phyloP scores from a whole-genome alignment of 192 early-diverging fungal genomes.

The Phycomyces nitens region DNA sequence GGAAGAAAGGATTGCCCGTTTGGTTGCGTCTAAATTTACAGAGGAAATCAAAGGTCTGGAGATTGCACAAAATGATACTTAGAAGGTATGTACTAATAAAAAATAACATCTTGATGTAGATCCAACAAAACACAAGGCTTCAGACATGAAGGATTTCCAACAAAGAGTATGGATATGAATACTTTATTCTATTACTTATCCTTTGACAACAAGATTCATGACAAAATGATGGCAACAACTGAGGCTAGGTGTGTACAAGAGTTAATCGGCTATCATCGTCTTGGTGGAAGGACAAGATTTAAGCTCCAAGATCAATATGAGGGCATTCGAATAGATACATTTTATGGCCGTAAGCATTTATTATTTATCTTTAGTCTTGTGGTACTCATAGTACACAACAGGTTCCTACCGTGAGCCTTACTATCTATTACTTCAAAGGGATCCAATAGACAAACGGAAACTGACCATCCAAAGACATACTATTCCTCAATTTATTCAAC shows the following conservation, averaged over 20 bases:
- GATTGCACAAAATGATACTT: not conserved
- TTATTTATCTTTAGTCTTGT: not conserved
- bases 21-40: constrained; percentile 9
- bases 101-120: not conserved
- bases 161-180: constrained; percentile 10
- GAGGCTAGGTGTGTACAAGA: constrained; percentile 20
- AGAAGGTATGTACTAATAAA: not conserved
- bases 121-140: constrained; percentile 7
- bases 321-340: constrained; percentile 50
- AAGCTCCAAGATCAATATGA: constrained; percentile 26
- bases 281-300: constrained; percentile 35
- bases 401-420: constrained; percentile 44
- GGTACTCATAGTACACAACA: constrained; percentile 9
- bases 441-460: not conserved
- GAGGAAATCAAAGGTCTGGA: constrained; percentile 12
- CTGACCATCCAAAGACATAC: constrained; percentile 41
- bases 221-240: constrained; percentile 10
- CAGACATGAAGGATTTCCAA: constrained; percentile 15
- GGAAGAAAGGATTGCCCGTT: constrained; percentile 18
- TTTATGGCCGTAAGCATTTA: constrained; percentile 36
- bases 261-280: constrained; percentile 27
- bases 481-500: constrained; percentile 47
- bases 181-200: not conserved
- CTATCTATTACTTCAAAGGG: constrained; percentile 38
- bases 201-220: constrained; percentile 3